These are phyloP conservation scores for Ceriops decandra DNA, from an alignment of 345 rosid genomes.

Conservation along the genomic window DNA sequence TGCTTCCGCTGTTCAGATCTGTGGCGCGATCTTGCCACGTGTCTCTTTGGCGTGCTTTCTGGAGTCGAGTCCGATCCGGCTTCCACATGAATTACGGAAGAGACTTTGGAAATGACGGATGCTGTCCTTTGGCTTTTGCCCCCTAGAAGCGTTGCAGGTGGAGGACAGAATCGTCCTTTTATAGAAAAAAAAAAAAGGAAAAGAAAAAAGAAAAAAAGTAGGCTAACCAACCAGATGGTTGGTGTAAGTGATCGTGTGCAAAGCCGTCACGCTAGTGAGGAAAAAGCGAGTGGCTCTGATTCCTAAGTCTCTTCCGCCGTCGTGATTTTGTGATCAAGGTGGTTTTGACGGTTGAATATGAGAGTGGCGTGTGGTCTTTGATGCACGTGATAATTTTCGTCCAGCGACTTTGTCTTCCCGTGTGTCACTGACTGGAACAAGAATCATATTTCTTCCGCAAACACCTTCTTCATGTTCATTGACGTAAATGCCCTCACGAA, in stretches of 20 bases:
- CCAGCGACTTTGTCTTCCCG: conserved; percentile 1
- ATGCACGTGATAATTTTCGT: conserved; percentile 38
- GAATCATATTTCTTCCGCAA: conserved; percentile 19
- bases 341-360: conserved; percentile 33
- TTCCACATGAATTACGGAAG: conserved; percentile 9
- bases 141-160: too few species aligned
- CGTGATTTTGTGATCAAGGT: background rate
- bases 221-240: conserved; percentile 33
- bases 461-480: conserved; percentile 25
- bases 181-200: too few species aligned
- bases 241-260: conserved; percentile 29
- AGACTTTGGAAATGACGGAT: background rate
- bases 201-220: background rate
- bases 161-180: conserved; percentile 24
- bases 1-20: conserved; percentile 19
- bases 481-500: conserved; percentile 19
- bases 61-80: conserved; percentile 26
- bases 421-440: conserved; percentile 31
- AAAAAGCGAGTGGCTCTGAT: conserved; percentile 21
- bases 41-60: conserved; percentile 25
- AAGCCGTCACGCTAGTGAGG: conserved; percentile 16
- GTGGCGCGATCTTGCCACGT: conserved; percentile 34
- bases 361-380: background rate
- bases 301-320: conserved; percentile 9
- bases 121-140: conserved; percentile 7